Conservation (phyloP, 225 moss, liverwort and hornwort genomes). For the Neckera pumila region DNA sequence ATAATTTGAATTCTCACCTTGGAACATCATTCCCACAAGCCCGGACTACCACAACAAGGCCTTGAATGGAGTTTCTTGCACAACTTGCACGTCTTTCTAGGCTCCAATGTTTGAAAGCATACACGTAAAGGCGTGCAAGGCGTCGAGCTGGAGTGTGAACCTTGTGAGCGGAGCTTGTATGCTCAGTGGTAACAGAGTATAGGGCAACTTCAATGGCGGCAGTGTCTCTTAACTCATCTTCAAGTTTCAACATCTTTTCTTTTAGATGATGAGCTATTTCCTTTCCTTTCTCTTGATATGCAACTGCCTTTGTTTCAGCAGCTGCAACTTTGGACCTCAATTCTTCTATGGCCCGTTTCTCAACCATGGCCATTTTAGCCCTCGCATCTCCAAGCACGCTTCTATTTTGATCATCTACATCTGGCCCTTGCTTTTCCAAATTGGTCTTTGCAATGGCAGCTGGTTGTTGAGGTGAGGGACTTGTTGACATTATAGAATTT, state of each 20-base stretch:
- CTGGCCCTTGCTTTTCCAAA: neutral
- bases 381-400: conserved; percentile 68
- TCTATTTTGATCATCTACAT: conserved; percentile 4
- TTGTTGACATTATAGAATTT: neutral
- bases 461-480: neutral
- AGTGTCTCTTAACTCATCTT: conserved; percentile 68
- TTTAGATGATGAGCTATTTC: conserved; percentile 11
- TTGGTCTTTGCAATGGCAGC: neutral
- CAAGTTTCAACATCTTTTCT: conserved; percentile 24
- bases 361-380: conserved; percentile 71
- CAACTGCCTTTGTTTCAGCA: conserved; percentile 55
- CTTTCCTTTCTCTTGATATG: conserved; percentile 41
- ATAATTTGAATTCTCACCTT: conserved; percentile 19
- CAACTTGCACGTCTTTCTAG: conserved; percentile 58
- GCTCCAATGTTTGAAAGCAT: conserved; percentile 55
- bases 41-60: conserved; percentile 61
- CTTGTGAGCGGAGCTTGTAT: conserved; percentile 73
- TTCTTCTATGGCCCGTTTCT: conserved; percentile 74
- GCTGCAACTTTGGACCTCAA: conserved; percentile 60
- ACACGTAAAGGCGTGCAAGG: conserved; percentile 63
- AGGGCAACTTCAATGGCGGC: conserved; percentile 82
- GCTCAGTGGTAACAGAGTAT: conserved; percentile 71
- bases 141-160: conserved; percentile 92
- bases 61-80: conserved; percentile 62
- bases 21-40: conserved; percentile 85